Evolutionary conservation across 2,329 filamentous ascomycete genomes (phyloP), one percentile per base, ranked within the genome.

Genomic region (Sarocladium strictum): DNA sequence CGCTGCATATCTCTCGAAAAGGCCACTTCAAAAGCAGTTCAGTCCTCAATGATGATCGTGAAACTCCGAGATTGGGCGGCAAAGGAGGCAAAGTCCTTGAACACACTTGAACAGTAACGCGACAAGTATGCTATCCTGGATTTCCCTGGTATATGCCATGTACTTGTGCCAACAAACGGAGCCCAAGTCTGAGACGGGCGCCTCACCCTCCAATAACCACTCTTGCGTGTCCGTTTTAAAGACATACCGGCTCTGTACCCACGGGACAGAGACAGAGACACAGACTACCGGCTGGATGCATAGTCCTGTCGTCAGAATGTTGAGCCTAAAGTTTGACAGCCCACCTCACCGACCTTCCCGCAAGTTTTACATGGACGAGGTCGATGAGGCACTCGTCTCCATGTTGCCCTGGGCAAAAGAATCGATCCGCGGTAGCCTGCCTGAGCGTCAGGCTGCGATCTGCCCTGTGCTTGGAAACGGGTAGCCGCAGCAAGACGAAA

Each of bases 241-340:
- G 47, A 51, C 47, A 51, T 12, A 14, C n/a, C 14, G 29, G 47
- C 3, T 29, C 27, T 15, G 10, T 32, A 21, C 10, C 17, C 27
- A 33, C 27, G n/a, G 27, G 11, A 14, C 11, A 33, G 23, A 24
- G 26, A 32, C n/a, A n/a, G n/a, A n/a, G n/a, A 17, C 11, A 7
- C 43, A 21, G 11, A 12, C 7, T 10, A 12, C 12, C n/a, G 47
- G 47, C 14, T 35, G 27, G 9, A 21, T 3, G 29, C 27, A 35
- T 33, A n/a, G n/a, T 38, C 12, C 17, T 9, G 6, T n/a, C 6
- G 3, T 3, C 7, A 17, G 24, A 47, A 21, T 47, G 43, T 23
- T 27, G 24, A 47, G 43, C 24, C 43, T 27, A 47, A 27, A 27
- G 40, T 47, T 47, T 14, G 47, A 51, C 47, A 51, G 12, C 17